phyloP scores from a whole-genome alignment of 768 basidiomycete genomes.

The Trametes cubensis region DNA sequence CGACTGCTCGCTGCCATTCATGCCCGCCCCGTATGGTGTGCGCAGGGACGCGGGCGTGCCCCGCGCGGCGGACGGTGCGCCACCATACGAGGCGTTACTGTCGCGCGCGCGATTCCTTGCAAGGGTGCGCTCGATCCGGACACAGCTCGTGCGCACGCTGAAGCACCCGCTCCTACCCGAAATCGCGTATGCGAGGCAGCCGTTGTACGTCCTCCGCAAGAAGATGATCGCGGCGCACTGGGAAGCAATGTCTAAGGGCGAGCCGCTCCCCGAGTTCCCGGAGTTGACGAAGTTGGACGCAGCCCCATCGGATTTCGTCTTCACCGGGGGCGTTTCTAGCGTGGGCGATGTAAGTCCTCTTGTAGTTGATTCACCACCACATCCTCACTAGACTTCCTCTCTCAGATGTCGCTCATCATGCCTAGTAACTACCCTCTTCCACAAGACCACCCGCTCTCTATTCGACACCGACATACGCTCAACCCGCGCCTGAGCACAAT shows the following conservation, averaged over 20 bases:
- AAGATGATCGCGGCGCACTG: slow-evolving; percentile 30
- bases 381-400: not conserved
- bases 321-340: slow-evolving; percentile 31
- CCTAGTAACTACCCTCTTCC: slow-evolving; percentile 28
- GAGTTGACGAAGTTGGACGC: slow-evolving; percentile 5
- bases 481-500: slow-evolving; percentile 13
- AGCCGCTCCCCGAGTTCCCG: slow-evolving; percentile 1
- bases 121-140: slow-evolving; percentile 43
- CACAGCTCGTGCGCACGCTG: slow-evolving; percentile 38
- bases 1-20: slow-evolving; percentile 47
- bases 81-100: slow-evolving; percentile 45
- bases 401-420: slow-evolving; percentile 17
- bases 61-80: slow-evolving; percentile 40
- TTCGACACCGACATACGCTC: slow-evolving; percentile 1
- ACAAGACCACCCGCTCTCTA: slow-evolving; percentile 10
- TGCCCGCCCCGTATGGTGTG: slow-evolving; percentile 40
- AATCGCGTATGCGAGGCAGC: slow-evolving; percentile 34
- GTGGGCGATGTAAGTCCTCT: slow-evolving; percentile 27
- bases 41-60: slow-evolving; percentile 35
- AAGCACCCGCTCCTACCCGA: slow-evolving; percentile 53
- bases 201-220: slow-evolving; percentile 22
- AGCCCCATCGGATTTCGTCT: slow-evolving; percentile 18
- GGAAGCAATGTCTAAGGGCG: slow-evolving; percentile 20
- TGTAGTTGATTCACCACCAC: not conserved
- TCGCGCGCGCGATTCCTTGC: slow-evolving; percentile 50